Evolutionary conservation across 495 filamentous ascomycete species (phyloP).

Genomic region (Xylona heveae): DNA sequence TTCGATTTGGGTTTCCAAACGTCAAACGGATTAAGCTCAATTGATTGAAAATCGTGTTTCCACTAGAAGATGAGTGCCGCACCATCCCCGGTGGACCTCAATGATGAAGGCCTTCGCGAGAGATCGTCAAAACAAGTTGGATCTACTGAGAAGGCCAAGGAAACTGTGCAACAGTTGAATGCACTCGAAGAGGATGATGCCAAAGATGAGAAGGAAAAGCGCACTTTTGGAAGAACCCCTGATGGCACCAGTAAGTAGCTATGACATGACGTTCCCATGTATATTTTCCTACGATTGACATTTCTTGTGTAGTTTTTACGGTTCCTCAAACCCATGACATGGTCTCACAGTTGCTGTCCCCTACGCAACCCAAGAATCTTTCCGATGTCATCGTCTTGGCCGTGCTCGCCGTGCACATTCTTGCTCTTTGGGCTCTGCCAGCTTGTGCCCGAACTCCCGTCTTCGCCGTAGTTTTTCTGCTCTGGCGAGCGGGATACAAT

Average conservation of each 20-base stretch:
- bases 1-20: too few species aligned
- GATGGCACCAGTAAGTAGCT: conserved; percentile 58
- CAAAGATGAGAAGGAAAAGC: conserved; percentile 30
- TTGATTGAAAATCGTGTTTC: too few species aligned
- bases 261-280: not conserved
- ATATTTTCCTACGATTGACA: not conserved
- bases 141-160: conserved; percentile 9
- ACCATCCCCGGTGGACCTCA: too few species aligned
- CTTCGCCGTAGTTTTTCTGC: conserved; percentile 64
- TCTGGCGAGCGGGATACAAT: conserved; percentile 88
- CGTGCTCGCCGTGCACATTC: conserved; percentile 54
- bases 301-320: conserved; percentile 48
- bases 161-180: conserved; percentile 12
- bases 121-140: not conserved
- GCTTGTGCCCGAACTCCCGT: conserved; percentile 40
- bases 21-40: too few species aligned
- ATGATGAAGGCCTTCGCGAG: not conserved
- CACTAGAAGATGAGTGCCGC: too few species aligned
- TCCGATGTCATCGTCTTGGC: conserved; percentile 67
- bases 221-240: conserved; percentile 80
- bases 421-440: conserved; percentile 51
- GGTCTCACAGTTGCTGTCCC: conserved; percentile 91
- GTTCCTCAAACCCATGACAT: conserved; percentile 96
- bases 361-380: conserved; percentile 85
- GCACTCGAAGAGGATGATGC: conserved; percentile 19